Percentiles rank a stretch among this genome's conserved stretches.
Evolutionary conservation across 2,329 filamentous ascomycete genomes (phyloP).

Genomic region (Fusarium mundagurra): DNA sequence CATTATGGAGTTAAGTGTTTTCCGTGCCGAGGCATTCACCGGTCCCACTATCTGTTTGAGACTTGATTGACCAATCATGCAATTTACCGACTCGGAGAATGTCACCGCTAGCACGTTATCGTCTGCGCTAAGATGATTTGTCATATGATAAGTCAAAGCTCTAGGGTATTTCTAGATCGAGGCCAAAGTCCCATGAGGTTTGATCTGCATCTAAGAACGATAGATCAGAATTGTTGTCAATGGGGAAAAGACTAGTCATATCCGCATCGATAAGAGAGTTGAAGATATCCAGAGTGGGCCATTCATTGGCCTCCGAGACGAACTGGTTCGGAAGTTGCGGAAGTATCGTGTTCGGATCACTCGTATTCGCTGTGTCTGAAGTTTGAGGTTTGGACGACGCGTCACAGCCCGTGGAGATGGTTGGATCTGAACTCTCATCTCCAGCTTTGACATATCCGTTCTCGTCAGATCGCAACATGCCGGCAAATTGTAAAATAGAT

Average conservation of each 20-base stretch:
- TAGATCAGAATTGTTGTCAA: background rate
- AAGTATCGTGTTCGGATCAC: fast-evolving
- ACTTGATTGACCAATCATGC: background rate
- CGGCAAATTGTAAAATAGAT: background rate
- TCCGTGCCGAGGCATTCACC: conserved; percentile 18
- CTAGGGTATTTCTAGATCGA: background rate
- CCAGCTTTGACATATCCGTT: background rate
- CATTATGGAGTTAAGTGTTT: conserved; percentile 3
- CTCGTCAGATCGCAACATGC: background rate
- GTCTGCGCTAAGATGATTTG: background rate
- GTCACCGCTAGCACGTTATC: background rate
- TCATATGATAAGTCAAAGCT: background rate
- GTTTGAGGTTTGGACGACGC: fast-evolving
- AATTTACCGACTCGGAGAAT: conserved; percentile 8
- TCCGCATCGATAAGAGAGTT: conserved; percentile 15
- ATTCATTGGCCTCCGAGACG: fast-evolving
- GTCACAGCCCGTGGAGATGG: fast-evolving
- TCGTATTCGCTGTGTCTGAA: background rate
- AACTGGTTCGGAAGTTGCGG: fast-evolving
- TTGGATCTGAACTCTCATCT: background rate
- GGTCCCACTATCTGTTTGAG: background rate
- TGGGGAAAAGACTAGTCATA: background rate
- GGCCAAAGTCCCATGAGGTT: background rate
- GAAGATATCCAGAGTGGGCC: conserved; percentile 1
- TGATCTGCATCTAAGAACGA: background rate